Conservation (phyloP, 441 rosid species). For the Capsella rubella region DNA sequence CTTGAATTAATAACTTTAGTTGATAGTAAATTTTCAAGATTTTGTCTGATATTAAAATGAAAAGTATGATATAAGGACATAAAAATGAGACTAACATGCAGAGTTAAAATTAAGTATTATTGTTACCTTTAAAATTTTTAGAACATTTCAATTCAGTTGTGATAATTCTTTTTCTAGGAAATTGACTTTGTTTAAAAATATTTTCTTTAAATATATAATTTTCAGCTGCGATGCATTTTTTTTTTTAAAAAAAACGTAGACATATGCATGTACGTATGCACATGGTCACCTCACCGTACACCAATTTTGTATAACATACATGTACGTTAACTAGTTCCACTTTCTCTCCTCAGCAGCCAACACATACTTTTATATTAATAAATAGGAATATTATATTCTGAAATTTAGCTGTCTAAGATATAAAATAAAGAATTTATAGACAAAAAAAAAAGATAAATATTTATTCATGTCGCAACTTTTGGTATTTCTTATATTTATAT, state of each 20-base stretch:
- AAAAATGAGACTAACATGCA: too few relatives aligned
- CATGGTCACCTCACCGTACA: constrained; percentile 23
- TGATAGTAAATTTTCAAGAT: neutral
- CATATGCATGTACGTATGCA: constrained; percentile 12
- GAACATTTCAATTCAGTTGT: too few relatives aligned
- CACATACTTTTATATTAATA: neutral
- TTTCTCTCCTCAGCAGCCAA: too few relatives aligned
- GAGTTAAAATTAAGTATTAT: too few relatives aligned
- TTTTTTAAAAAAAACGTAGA: neutral
- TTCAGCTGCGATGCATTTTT: neutral
- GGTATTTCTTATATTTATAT: neutral
- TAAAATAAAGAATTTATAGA: too few relatives aligned
- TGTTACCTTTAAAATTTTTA: too few relatives aligned
- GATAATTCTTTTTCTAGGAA: neutral
- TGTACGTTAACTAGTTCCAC: too few relatives aligned
- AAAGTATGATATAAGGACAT: too few relatives aligned
- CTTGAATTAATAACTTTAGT: neutral
- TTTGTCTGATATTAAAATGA: neutral
- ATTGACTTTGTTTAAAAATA: neutral
- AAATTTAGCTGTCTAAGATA: too few relatives aligned
- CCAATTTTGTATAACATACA: neutral
- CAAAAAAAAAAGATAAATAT: too few relatives aligned
- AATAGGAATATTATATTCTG: too few relatives aligned
- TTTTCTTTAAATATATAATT: neutral
- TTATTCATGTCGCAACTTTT: too few relatives aligned